A percentile compares a stretch with the other conserved stretches of the same genome.
These are phyloP conservation scores for Curvularia sp. DNA, from an alignment of 2,329 filamentous ascomycete genomes.

Conservation along the genomic window DNA sequence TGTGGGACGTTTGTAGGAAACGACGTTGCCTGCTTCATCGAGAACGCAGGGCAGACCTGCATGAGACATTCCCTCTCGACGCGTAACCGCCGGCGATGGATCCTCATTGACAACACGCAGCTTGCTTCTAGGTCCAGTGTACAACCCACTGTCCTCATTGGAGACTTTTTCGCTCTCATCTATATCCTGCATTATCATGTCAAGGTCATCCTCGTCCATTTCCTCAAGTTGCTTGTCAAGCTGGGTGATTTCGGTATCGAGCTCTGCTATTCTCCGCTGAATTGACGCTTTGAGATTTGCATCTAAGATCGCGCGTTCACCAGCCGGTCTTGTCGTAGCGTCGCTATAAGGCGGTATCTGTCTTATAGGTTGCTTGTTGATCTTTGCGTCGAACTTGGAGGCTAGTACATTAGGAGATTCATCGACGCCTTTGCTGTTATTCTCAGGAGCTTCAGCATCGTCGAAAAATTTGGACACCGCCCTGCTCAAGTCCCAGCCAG, in stretches of 20 bases:
- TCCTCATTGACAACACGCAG: background rate
- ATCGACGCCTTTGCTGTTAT: background rate
- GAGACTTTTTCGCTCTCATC: background rate
- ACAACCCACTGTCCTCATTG: no score
- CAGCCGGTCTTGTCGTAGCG: background rate
- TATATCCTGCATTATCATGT: background rate
- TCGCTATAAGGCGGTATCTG: background rate
- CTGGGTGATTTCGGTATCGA: background rate
- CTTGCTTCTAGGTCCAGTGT: background rate
- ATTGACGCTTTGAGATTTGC: background rate
- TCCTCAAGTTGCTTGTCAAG: no score
- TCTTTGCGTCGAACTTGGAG: background rate
- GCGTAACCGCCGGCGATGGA: no score
- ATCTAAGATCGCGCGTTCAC: no score
- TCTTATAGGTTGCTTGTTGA: background rate
- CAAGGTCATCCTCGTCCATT: background rate
- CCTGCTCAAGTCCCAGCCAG: background rate
- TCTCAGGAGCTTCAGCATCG: background rate
- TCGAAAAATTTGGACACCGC: background rate
- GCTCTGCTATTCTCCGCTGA: background rate
- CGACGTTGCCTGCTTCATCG: background rate
- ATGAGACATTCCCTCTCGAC: slow-evolving; percentile 2
- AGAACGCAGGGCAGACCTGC: background rate
- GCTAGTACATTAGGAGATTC: background rate
- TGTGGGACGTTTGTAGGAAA: background rate